A percentile compares a stretch with the other conserved stretches of the same genome.
phyloP scores from a whole-genome alignment of 305 asterid species.

The Ajuga reptans region DNA sequence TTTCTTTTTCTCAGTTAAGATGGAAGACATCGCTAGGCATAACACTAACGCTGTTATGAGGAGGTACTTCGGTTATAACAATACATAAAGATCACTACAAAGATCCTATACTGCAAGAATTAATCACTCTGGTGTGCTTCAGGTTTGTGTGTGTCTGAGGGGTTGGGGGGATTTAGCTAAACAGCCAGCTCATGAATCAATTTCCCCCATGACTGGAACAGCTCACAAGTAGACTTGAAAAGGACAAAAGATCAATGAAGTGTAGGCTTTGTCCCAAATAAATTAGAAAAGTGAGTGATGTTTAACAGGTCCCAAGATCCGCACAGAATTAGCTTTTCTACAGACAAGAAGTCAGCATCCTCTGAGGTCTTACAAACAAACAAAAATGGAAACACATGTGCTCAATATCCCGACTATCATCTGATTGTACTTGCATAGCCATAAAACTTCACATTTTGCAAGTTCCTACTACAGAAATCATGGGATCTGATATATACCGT shows the following conservation, averaged over 20 bases:
- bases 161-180: background rate
- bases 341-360: slow-evolving; percentile 15
- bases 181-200: background rate
- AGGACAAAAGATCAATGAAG: too few relatives aligned
- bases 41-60: slow-evolving; percentile 1
- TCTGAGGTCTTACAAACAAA: slow-evolving; percentile 15
- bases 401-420: slow-evolving; percentile 7
- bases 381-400: background rate
- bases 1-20: background rate
- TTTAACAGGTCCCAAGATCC: background rate
- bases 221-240: too few relatives aligned
- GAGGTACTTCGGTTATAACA: slow-evolving; percentile 11
- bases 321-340: background rate
- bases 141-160: background rate
- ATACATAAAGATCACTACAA: background rate
- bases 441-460: slow-evolving; percentile 11
- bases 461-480: slow-evolving; percentile 22
- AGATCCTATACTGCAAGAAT: background rate
- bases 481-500: slow-evolving; percentile 53
- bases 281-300: slow-evolving; percentile 1
- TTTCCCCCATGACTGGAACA: background rate
- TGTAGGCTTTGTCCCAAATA: background rate
- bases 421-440: slow-evolving; percentile 17
- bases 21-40: slow-evolving; percentile 3
- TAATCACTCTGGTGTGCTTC: background rate